Conservation (phyloP, 805 yeast genomes). For the Candida maltosa region DNA sequence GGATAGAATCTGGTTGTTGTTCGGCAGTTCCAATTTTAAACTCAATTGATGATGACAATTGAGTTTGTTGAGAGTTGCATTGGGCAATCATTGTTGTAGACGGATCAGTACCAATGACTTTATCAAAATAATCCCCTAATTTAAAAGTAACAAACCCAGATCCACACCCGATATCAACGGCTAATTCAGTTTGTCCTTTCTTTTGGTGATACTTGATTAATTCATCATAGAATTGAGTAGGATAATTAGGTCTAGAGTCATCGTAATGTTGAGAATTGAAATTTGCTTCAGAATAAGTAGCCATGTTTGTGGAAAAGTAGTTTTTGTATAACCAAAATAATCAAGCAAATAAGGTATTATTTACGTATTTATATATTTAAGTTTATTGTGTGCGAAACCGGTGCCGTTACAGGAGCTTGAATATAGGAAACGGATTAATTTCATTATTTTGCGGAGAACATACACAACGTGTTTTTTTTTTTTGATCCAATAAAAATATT, state of each 20-base stretch:
- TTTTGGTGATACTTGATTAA: constrained; percentile 13
- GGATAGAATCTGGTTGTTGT: constrained; percentile 16
- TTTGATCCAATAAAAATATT: too few species aligned
- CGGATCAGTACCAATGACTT: constrained; percentile 59
- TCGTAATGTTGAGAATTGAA: constrained; percentile 55
- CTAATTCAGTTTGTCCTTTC: constrained; percentile 11
- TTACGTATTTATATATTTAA: too few species aligned
- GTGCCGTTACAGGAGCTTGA: too few species aligned
- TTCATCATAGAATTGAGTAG: constrained; percentile 24
- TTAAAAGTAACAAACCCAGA: constrained; percentile 71
- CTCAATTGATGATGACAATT: constrained; percentile 10
- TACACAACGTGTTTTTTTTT: too few species aligned
- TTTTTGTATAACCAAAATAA: too few species aligned
- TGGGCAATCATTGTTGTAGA: constrained; percentile 18
- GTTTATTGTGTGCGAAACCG: too few species aligned
- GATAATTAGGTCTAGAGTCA: constrained; percentile 66
- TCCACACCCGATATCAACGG: constrained; percentile 78
- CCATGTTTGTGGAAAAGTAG: constrained; percentile 36
- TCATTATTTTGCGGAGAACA: too few species aligned
- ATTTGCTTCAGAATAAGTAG: constrained; percentile 53
- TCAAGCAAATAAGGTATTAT: too few species aligned
- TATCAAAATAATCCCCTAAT: constrained; percentile 40
- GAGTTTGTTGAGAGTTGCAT: constrained; percentile 14
- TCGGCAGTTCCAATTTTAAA: constrained; percentile 27
- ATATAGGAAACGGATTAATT: too few species aligned